These are phyloP conservation scores for Cornus florida DNA, from an alignment of 148 eudicot genomes.

Conservation along the genomic window DNA sequence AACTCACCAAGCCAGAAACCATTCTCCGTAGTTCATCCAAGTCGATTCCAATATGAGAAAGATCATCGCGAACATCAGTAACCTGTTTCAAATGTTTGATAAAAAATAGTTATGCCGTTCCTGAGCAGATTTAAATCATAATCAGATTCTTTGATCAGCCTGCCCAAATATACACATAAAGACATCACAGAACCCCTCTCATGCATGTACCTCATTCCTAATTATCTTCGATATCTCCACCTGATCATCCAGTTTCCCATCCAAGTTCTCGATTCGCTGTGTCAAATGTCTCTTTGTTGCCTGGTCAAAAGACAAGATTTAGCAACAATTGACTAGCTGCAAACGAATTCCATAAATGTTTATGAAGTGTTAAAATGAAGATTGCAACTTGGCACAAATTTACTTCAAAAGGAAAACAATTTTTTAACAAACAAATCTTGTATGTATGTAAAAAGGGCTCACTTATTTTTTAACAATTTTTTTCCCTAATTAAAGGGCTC, in stretches of 20 bases:
- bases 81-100: slow-evolving; percentile 58
- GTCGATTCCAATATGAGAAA: slow-evolving; percentile 53
- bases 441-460: too few species aligned
- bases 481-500: too few species aligned
- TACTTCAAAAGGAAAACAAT: too few species aligned
- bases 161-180: neutral
- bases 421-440: too few species aligned
- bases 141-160: neutral
- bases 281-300: slow-evolving; percentile 80
- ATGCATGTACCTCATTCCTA: slow-evolving; percentile 49
- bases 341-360: neutral
- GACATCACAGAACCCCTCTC: neutral
- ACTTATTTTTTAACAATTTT: too few species aligned
- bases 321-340: neutral
- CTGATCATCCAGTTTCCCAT: slow-evolving; percentile 82
- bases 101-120: neutral
- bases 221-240: slow-evolving; percentile 66
- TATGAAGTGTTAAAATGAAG: neutral
- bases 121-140: neutral
- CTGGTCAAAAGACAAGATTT: slow-evolving; percentile 34
- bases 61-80: slow-evolving; percentile 55
- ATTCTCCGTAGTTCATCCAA: slow-evolving; percentile 48
- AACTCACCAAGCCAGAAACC: slow-evolving; percentile 77
- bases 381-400: too few species aligned
- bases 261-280: slow-evolving; percentile 76